Conservation (phyloP, 352 stramenopile species). For the Aphanomyces stellatus region DNA sequence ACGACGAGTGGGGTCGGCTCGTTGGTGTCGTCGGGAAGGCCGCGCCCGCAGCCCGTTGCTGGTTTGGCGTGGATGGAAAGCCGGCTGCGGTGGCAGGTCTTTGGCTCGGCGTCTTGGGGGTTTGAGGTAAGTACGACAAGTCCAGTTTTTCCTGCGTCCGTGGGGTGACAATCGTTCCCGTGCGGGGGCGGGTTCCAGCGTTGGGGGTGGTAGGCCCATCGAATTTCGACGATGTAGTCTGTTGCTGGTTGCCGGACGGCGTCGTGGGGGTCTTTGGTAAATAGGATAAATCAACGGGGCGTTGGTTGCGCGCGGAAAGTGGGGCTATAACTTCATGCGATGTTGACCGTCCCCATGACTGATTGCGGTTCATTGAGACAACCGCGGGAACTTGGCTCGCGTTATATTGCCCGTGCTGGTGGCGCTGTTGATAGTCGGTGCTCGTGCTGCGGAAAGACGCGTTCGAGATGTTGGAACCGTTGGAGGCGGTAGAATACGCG, state of each 20-base stretch:
- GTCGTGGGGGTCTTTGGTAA: constrained; percentile 16
- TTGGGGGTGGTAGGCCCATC: background rate
- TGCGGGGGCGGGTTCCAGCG: background rate
- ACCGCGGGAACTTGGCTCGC: background rate
- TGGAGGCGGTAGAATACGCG: constrained; percentile 65
- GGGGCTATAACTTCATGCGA: background rate
- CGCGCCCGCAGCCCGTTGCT: background rate
- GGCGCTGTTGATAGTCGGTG: constrained; percentile 14
- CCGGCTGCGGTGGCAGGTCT: background rate
- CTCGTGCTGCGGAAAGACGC: background rate
- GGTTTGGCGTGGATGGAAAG: background rate
- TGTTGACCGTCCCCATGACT: background rate
- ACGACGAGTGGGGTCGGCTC: background rate
- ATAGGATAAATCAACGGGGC: constrained; percentile 12
- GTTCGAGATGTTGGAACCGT: constrained; percentile 63
- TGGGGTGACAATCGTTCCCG: background rate
- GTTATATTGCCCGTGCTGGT: background rate
- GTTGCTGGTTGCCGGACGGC: no score
- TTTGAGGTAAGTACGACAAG: constrained; percentile 17
- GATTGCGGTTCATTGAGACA: background rate
- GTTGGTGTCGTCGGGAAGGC: background rate
- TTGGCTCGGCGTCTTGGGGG: constrained; percentile 8
- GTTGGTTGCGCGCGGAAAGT: background rate
- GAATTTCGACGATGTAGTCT: background rate
- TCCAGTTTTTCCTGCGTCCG: constrained; percentile 4